Evolutionary conservation across 331 rosid genomes (phyloP), one percentile per base, ranked within the genome.

Genomic region (Pyrus hybrid): DNA sequence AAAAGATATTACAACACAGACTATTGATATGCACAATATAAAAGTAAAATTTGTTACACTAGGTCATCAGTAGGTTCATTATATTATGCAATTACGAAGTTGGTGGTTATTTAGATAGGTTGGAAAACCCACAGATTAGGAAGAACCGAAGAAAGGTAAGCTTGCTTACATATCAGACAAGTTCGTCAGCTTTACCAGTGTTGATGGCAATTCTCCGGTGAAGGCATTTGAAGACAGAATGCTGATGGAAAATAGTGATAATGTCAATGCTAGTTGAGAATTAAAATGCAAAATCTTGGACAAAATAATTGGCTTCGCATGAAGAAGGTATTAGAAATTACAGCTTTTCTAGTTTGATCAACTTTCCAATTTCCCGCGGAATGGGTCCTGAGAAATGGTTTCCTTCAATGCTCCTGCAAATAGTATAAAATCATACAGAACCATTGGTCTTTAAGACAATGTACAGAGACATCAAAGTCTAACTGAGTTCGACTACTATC

Each of bases 351-450:
- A 93, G 77, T 45, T 86, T 80, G 81, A 81, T 62, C 84, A 91
- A 70, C 57, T 88, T 90, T 60, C 88, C 95, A 45, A 87, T 85
- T 77, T 87, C 95, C 2, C 71, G 72, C 37, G 98, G 97, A 77
- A 93, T 85, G 66, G 57, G 70, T 22, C 98, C 98, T 7, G 87
- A 80, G 80, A 90, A 86, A 8, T 13, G 71, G 79, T 93, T 93
- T 72, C 97, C 98, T 87, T 93, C 98, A 3, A 93, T 86, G 79
- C 95, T 90, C 82, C 98, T 91, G 91, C 16, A 73, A 74, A 45
- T 45, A 3, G 45, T 16, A 67, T 58, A 63, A 37, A 37, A 0
- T 37, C 45, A 37, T 9, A 0, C 45, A 37, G 45, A 37, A 37
- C 45, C 45, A 37, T 37, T 37, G 45, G 45, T 37, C 0, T 37